Conservation (phyloP, 2,329 filamentous ascomycete species). For the Tolypocladium amazonense region DNA sequence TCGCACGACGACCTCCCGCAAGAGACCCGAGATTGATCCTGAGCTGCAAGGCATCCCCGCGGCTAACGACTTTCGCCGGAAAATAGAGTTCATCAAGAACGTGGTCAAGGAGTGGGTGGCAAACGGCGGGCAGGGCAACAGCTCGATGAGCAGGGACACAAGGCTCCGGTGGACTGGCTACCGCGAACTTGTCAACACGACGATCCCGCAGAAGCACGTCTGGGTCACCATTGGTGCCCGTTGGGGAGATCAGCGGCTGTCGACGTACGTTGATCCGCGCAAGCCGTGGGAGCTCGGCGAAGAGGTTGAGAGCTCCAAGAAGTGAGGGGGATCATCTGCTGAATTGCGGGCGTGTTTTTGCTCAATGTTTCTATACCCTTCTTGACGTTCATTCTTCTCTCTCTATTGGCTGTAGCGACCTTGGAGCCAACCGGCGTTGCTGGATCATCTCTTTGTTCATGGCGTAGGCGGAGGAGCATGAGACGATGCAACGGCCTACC, state of each 20-base stretch:
- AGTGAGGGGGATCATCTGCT: constrained; percentile 9
- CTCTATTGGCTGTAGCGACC: constrained; percentile 3
- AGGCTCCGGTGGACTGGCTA: constrained; percentile 49
- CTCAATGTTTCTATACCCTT: background rate
- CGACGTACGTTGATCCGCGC: constrained; percentile 44
- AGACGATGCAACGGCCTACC: constrained; percentile 3
- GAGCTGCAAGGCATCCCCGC: constrained; percentile 54
- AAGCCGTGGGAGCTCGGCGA: constrained; percentile 42
- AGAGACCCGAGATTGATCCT: constrained; percentile 49
- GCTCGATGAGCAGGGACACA: constrained; percentile 42
- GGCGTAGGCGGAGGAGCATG: constrained; percentile 5
- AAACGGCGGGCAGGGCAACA: constrained; percentile 61
- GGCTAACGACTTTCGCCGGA: constrained; percentile 62
- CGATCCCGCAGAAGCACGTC: constrained; percentile 49
- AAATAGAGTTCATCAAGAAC: constrained; percentile 61
- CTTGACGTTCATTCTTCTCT: background rate
- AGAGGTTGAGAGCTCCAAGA: constrained; percentile 33
- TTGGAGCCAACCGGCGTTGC: constrained; percentile 5
- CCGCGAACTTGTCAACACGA: constrained; percentile 42
- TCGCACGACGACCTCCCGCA: constrained; percentile 36
- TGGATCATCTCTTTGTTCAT: constrained; percentile 3
- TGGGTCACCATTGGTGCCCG: constrained; percentile 60
- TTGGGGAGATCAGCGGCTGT: constrained; percentile 45
- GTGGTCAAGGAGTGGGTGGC: constrained; percentile 61
- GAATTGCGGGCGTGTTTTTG: constrained; percentile 10